Percentiles rank a stretch among this genome's conserved stretches.
Evolutionary conservation across 805 yeast species (phyloP).

Genomic region (Tetrapisispora pingtungensis): DNA sequence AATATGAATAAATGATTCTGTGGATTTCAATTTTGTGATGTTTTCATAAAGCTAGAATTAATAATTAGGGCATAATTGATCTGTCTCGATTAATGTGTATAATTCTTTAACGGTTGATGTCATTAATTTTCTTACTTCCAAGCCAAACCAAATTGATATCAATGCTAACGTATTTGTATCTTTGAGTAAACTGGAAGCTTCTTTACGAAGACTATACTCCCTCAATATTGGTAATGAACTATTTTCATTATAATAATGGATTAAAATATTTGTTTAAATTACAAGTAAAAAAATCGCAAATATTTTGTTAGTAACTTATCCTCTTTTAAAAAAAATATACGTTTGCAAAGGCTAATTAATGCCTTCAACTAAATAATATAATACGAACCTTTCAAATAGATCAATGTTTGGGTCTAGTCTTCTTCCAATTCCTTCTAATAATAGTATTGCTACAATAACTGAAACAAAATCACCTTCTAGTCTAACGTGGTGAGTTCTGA

Average conservation of each 20-base stretch:
- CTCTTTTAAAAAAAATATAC: no score
- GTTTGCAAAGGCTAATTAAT: neutral
- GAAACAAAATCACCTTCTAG: conserved; percentile 97
- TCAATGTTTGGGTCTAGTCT: conserved; percentile 89
- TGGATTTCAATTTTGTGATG: no score
- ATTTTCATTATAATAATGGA: conserved; percentile 3
- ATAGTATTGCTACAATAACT: conserved; percentile 83
- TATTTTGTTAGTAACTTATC: neutral
- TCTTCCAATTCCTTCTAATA: conserved; percentile 92
- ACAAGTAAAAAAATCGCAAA: no score
- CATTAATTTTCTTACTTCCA: conserved; percentile 81
- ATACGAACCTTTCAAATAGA: conserved; percentile 91
- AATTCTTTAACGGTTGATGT: conserved; percentile 71
- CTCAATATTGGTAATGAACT: conserved; percentile 80
- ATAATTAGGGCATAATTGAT: conserved; percentile 56
- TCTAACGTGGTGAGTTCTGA: conserved; percentile 85
- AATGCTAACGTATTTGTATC: conserved; percentile 59
- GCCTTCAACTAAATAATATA: conserved; percentile 24
- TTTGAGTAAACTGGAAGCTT: conserved; percentile 47
- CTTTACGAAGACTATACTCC: conserved; percentile 61
- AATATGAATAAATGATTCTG: no score
- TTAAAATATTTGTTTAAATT: neutral
- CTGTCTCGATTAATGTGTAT: conserved; percentile 48
- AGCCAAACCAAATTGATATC: conserved; percentile 84
- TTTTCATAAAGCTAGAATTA: conserved; percentile 13